phyloP scores from a whole-genome alignment of 345 rosid species.

The Hibiscus syriacus region DNA sequence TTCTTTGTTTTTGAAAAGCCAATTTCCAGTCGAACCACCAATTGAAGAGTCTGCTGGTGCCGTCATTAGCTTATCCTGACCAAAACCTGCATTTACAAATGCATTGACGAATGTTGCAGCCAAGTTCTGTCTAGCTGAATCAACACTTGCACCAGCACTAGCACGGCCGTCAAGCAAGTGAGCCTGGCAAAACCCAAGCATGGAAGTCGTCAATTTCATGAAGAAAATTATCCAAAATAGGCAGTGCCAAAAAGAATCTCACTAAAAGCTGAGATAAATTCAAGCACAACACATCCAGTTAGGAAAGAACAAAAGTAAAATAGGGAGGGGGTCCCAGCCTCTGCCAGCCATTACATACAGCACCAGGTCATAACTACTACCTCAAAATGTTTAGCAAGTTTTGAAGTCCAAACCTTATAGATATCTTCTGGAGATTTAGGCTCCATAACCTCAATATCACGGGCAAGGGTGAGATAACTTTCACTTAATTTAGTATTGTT shows the following conservation, averaged over 20 bases:
- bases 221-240: background rate
- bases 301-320: background rate
- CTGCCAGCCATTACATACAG: background rate
- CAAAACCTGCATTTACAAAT: constrained; percentile 94
- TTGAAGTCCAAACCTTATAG: constrained; percentile 53
- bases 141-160: too few species aligned
- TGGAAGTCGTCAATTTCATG: constrained; percentile 10
- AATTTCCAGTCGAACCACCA: constrained; percentile 61
- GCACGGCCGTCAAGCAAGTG: too few species aligned
- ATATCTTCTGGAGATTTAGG: constrained; percentile 92
- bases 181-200: constrained; percentile 37
- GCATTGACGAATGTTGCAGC: constrained; percentile 98
- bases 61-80: constrained; percentile 95
- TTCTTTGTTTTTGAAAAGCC: too few species aligned
- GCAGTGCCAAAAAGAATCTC: background rate
- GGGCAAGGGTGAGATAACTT: constrained; percentile 90
- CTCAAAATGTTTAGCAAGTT: background rate
- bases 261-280: background rate
- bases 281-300: background rate
- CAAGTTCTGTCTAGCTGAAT: too few species aligned
- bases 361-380: background rate
- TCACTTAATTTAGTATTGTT: constrained; percentile 47
- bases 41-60: constrained; percentile 61
- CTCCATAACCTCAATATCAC: constrained; percentile 99
- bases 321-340: background rate